A percentile compares a stretch with the other conserved stretches of the same genome.
Conservation (phyloP, 75 land plant species). For the Isoetes taiwanensis region DNA sequence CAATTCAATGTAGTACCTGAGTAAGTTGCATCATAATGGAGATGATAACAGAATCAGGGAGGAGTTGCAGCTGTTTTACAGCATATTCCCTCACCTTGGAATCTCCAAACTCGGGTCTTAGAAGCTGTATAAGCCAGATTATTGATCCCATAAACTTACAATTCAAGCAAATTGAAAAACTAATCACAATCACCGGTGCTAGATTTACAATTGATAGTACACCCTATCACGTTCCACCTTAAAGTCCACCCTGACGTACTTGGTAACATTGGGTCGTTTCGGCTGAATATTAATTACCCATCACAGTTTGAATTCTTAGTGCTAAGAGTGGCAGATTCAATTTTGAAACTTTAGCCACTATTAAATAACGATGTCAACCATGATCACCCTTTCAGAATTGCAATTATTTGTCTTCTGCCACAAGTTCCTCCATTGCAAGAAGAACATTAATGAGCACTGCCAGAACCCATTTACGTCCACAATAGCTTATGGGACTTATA, state of each 20-base stretch:
- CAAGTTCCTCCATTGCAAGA: neutral
- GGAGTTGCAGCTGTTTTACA: neutral
- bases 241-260: neutral
- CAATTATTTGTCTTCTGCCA: neutral
- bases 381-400: neutral
- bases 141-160: no score
- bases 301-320: neutral
- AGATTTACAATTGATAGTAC: no score
- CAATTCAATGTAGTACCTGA: neutral
- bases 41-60: neutral
- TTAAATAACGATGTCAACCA: neutral
- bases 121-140: neutral
- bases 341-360: no score
- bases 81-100: slow-evolving; percentile 6
- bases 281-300: neutral
- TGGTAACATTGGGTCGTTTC: neutral
- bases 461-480: neutral
- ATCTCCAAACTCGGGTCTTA: slow-evolving; percentile 15
- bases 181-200: no score
- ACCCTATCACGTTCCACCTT: no score
- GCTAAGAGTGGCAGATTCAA: neutral
- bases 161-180: neutral
- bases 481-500: neutral
- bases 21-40: slow-evolving; percentile 2
- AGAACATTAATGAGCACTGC: neutral